Evolutionary conservation across 2,329 filamentous ascomycete genomes (phyloP).

Genomic region (Exophiala sp.): DNA sequence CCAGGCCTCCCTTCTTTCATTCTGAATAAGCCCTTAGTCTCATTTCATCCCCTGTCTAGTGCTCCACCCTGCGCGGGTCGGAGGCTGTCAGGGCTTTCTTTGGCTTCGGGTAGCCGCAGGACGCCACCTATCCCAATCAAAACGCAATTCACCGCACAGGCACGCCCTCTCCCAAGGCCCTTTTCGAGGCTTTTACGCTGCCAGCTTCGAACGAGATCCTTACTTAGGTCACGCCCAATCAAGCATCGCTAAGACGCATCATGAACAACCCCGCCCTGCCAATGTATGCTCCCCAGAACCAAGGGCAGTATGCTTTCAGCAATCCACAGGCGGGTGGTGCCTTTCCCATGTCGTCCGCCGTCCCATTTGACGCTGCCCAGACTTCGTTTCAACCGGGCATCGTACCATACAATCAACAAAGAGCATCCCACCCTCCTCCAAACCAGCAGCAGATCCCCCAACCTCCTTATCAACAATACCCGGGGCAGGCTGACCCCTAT

Average conservation of each 20-base stretch:
- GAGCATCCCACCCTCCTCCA: slow-evolving; percentile 20
- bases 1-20: background rate
- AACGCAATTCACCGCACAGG: slow-evolving; percentile 17
- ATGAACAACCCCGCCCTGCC: slow-evolving; percentile 29
- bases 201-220: slow-evolving; percentile 16
- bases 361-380: slow-evolving; percentile 24
- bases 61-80: background rate
- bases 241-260: slow-evolving; percentile 17
- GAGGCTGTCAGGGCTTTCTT: slow-evolving; percentile 7
- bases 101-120: slow-evolving; percentile 13
- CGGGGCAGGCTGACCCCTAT: slow-evolving; percentile 19
- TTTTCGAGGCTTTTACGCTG: slow-evolving; percentile 15
- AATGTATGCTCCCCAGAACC: slow-evolving; percentile 18
- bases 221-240: slow-evolving; percentile 21
- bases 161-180: slow-evolving; percentile 8
- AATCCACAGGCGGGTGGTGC: slow-evolving; percentile 9
- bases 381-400: slow-evolving; percentile 22
- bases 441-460: slow-evolving; percentile 19
- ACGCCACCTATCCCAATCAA: slow-evolving; percentile 10
- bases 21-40: background rate
- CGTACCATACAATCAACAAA: slow-evolving; percentile 20
- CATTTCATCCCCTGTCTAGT: background rate
- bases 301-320: slow-evolving; percentile 15
- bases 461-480: slow-evolving; percentile 25
- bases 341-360: slow-evolving; percentile 14